Base-by-base conservation (phyloP, 2,329 filamentous ascomycete species). In the Fusarium abutilonis region DNA sequence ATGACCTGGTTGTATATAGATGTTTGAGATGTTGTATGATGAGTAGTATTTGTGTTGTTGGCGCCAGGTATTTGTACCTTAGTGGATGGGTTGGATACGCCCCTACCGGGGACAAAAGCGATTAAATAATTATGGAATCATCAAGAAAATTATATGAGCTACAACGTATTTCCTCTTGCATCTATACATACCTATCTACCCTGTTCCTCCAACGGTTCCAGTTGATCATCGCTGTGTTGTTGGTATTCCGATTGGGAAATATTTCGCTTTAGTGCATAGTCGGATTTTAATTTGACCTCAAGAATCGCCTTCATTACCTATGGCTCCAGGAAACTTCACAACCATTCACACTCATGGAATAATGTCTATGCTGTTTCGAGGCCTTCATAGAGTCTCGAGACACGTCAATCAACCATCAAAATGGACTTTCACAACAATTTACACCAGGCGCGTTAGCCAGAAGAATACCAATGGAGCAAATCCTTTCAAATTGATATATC, bases 401-500 rank as follows among this genome's bases (percentile, higher is more conserved):
- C 41, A 26, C 7, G 2, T 40, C 14, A 23, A 11, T 9, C n/a
- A 9, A 5, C 39, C 39, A 23, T 8, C 13, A 31, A 47, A 9
- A 46, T 52, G 46, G 29, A 4, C 28, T 1, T 21, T 19, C n/a
- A n/a, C 32, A n/a, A 41, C 17, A 32, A 39, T 38, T 34, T 39
- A 28, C 34, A 31, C 26, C 39, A 65, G 59, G 17, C 17, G 40
- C 36, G 43, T 64, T 35, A 64, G 51, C 52, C 26, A 54, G 29
- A 32, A 51, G n/a, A 48, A 21, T 23, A 19, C 32, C 35, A 45
- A 56, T 42, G 13, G 34, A 13, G 28, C 38, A 41, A 47, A 52
- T 9, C 41, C 28, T 28, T 23, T 36, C 13, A 50, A 62, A 36
- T 31, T 75, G 29, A 68, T 74, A 31, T 84, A 82, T 64, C 82